Percentiles rank a stretch among this genome's conserved stretches.
Evolutionary conservation across 306 rosid genomes (phyloP).

Genomic region (Quercus wislizeni): DNA sequence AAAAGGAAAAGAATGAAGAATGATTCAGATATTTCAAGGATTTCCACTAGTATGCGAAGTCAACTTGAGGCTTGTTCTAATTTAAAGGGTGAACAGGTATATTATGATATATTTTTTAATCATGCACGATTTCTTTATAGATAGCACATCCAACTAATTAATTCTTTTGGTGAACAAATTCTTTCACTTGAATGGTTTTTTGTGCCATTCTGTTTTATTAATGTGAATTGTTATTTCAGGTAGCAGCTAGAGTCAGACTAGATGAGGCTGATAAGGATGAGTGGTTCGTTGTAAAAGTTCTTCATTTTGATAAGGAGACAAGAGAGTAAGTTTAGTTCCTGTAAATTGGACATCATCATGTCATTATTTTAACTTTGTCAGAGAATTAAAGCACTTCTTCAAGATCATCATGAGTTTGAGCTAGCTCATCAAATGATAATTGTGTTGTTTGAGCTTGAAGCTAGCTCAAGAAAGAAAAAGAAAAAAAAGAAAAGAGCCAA

Average conservation of each 20-base stretch:
- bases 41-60: constrained; percentile 52
- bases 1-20: constrained; percentile 78
- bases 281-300: constrained; percentile 95
- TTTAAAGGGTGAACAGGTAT: constrained; percentile 92
- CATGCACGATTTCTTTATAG: neutral
- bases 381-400: neutral
- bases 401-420: neutral
- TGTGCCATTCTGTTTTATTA: constrained; percentile 18
- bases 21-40: constrained; percentile 80
- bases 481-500: neutral
- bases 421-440: neutral
- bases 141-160: neutral
- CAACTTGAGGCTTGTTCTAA: constrained; percentile 73
- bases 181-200: neutral
- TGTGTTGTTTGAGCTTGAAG: neutral
- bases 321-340: constrained; percentile 66
- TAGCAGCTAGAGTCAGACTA: constrained; percentile 89
- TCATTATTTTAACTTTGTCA: constrained; percentile 2
- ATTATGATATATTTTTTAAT: constrained; percentile 9
- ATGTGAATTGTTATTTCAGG: constrained; percentile 48
- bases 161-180: constrained; percentile 1
- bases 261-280: constrained; percentile 89
- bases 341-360: neutral
- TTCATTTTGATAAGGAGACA: constrained; percentile 90
- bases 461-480: neutral